Conservation (phyloP, 106 monocot genomes). For the Allium fistulosum region DNA sequence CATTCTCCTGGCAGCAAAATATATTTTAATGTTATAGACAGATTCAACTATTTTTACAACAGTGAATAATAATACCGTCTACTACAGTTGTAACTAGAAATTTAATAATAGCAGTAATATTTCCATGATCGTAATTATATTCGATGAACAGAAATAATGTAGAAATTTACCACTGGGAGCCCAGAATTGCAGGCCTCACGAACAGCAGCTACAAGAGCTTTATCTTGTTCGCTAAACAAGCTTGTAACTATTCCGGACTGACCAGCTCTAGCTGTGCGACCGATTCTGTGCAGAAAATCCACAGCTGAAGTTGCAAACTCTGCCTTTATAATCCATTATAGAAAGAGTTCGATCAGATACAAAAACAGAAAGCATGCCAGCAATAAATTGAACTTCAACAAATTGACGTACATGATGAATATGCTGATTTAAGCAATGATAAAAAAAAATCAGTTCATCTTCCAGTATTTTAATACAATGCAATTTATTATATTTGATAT, state of each 20-base stretch:
- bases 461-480: too few species aligned
- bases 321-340: constrained; percentile 37
- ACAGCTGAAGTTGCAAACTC: constrained; percentile 93
- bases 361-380: neutral
- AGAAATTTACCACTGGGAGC: constrained; percentile 62
- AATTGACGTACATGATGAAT: too few species aligned
- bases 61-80: too few species aligned
- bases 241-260: constrained; percentile 78
- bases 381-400: neutral
- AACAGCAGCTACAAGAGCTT: constrained; percentile 73
- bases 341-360: neutral
- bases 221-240: constrained; percentile 60
- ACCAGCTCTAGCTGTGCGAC: constrained; percentile 94
- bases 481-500: too few species aligned
- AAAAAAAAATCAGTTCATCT: too few species aligned
- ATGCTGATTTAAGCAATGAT: too few species aligned
- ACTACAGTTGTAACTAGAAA: too few species aligned
- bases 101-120: too few species aligned
- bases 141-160: neutral
- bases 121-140: neutral
- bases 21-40: neutral
- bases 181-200: constrained; percentile 42
- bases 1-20: constrained; percentile 61
- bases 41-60: too few species aligned
- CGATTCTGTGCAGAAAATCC: constrained; percentile 93